Percentiles rank a stretch among this genome's conserved stretches.
Conservation (phyloP, 371 early-diverging fungal genomes). For the Saksenaea vasiformis region DNA sequence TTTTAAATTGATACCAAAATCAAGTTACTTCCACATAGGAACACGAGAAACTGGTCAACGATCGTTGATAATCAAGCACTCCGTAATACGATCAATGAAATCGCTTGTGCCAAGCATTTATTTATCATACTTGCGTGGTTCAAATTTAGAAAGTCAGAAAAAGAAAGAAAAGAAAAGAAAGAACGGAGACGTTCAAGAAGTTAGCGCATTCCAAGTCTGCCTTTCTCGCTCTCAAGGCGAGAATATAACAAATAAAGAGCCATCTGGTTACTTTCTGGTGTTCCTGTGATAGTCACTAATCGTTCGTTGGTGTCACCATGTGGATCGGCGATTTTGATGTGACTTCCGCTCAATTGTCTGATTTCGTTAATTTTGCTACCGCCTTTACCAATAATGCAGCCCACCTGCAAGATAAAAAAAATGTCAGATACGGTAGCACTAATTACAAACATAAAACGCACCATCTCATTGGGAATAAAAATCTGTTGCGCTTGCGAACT, state of each 20-base stretch:
- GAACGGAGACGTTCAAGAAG: background rate
- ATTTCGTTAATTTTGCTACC: slow-evolving; percentile 89
- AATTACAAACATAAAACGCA: slow-evolving; percentile 20
- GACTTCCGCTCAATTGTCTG: slow-evolving; percentile 73
- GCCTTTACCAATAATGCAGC: slow-evolving; percentile 86
- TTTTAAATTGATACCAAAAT: too few species aligned
- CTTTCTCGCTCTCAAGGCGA: slow-evolving; percentile 77
- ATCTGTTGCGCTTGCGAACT: slow-evolving; percentile 74
- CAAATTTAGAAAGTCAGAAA: background rate
- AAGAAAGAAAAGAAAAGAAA: background rate
- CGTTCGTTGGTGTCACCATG: slow-evolving; percentile 66
- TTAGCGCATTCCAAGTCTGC: slow-evolving; percentile 42
- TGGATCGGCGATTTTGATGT: slow-evolving; percentile 77
- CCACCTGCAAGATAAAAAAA: slow-evolving; percentile 43
- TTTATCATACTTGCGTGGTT: too few species aligned
- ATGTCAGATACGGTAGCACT: background rate
- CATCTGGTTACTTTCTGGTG: slow-evolving; percentile 78
- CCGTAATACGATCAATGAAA: too few species aligned
- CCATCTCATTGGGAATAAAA: slow-evolving; percentile 84
- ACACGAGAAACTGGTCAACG: too few species aligned
- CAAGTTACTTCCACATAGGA: too few species aligned
- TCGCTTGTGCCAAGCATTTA: background rate
- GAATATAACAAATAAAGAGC: slow-evolving; percentile 80
- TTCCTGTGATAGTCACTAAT: slow-evolving; percentile 81
- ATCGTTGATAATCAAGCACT: too few species aligned